Evolutionary conservation across 202 grass and related monocot genomes (phyloP), one percentile per base, ranked within the genome.

Genomic region (Musa balbisiana): DNA sequence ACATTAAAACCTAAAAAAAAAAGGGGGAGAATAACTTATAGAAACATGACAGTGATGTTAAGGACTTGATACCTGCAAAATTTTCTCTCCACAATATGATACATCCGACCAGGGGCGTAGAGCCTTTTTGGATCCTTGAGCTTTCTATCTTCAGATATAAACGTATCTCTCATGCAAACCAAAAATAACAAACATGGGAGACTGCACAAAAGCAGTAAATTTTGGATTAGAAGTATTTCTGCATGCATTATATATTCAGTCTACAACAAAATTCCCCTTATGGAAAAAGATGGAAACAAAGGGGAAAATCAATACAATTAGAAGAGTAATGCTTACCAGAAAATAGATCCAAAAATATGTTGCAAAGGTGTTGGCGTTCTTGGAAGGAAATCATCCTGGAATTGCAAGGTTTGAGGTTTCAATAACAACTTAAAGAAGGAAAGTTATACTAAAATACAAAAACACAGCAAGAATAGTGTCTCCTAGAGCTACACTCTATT

Each of bases 371-470:
- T 99, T 53, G 95, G 85, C 0, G 89, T 94, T 92, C 95, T 92
- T 78, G 95, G 95, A 73, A 99, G 82, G 83, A 99, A 99, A 78
- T 99, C 95, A 90, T 99, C 95, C 95, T 95, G 82, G 17, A 81
- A 84, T 25, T 53, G 11, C 1, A 29, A 0, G 9, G 25, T 17
- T 73, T 55, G 14, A 27, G 11, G 25, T 73, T 26, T 73, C 22
- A 73, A 24, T 25, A 73, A 25, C 55, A 55, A 55, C 11, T 26
- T 54, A 16, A 22, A 16, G 11, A 0, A 53, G n/a, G 53, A 53
- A 2, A 51, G 9, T 72, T 22, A 6, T 49, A 10, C 16, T 49
- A 65, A 65, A 25, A 19, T 2, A 49, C 17, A 69, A 43, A 9
- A 69, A 14, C 66, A 16, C 10, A 69, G 29, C 8, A 69, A 19